phyloP scores from a whole-genome alignment of 1,139 yeast genomes.

The Yamadazyma pseudoaaseri region DNA sequence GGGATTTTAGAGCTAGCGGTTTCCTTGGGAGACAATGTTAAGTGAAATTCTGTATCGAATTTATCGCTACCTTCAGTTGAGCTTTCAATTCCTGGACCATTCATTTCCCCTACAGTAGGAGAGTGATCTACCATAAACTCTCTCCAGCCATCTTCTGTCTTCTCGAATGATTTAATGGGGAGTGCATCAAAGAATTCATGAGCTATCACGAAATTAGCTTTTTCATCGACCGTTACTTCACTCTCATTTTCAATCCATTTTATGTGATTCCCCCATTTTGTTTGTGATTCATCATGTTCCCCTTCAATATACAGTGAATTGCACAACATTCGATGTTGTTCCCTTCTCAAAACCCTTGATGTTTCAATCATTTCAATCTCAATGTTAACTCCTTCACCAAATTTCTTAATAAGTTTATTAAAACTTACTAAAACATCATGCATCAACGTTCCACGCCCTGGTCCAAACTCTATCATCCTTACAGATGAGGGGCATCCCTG shows the following conservation, averaged over 20 bases:
- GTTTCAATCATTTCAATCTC: constrained; percentile 70
- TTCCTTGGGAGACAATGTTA: constrained; percentile 58
- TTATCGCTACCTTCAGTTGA: constrained; percentile 8
- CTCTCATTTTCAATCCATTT: constrained; percentile 73
- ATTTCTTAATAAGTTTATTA: constrained; percentile 33
- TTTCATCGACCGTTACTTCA: constrained; percentile 35
- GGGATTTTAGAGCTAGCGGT: constrained; percentile 68
- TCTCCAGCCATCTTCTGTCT: constrained; percentile 70
- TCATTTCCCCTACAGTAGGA: constrained; percentile 35
- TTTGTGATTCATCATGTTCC: constrained; percentile 32
- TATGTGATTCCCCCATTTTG: constrained; percentile 55
- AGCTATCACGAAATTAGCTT: constrained; percentile 67
- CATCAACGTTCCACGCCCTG: constrained; percentile 82
- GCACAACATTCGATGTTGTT: constrained; percentile 56
- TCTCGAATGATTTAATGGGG: constrained; percentile 71
- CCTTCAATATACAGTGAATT: constrained; percentile 20
- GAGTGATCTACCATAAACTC: constrained; percentile 67
- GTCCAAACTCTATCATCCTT: constrained; percentile 81
- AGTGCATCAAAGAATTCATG: constrained; percentile 89
- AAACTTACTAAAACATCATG: constrained; percentile 56
- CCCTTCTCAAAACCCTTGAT: constrained; percentile 59
- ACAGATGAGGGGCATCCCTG: constrained; percentile 52
- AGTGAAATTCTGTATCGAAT: constrained; percentile 50
- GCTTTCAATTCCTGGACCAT: constrained; percentile 8
- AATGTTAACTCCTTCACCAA: constrained; percentile 13